A percentile compares a stretch with the other conserved stretches of the same genome.
Conservation (phyloP, 1,284 basidiomycete species). For the Ustilago hordei region DNA sequence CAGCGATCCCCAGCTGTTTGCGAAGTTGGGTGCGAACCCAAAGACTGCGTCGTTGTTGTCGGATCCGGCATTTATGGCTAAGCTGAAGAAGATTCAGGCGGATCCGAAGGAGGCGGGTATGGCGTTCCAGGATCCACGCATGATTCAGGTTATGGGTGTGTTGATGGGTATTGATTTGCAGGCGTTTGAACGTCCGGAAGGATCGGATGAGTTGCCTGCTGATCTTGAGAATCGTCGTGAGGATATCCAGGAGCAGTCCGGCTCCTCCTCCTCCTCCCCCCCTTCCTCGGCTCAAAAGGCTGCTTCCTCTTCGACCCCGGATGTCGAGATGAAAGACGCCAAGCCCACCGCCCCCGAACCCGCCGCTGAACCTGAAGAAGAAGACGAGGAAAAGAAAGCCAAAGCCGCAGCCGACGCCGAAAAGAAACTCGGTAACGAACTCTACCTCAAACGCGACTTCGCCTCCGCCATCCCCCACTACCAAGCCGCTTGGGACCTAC, state of each 20-base stretch:
- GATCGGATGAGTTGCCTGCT: conserved; percentile 82
- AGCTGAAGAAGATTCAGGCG: conserved; percentile 70
- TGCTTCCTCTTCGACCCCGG: conserved; percentile 21
- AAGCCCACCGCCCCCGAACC: conserved; percentile 11
- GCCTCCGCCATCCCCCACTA: conserved; percentile 68
- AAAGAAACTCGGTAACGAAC: conserved; percentile 77
- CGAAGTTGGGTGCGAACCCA: conserved; percentile 86
- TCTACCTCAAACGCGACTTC: conserved; percentile 83
- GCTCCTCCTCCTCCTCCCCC: conserved; percentile 21
- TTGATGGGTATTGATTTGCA: conserved; percentile 94
- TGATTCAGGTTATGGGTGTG: conserved; percentile 89
- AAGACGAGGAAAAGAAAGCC: conserved; percentile 56
- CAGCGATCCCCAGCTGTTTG: conserved; percentile 83
- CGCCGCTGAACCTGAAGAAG: conserved; percentile 35
- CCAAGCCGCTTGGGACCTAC: conserved; percentile 88
- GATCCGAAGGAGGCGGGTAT: conserved; percentile 64
- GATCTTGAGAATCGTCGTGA: conserved; percentile 71
- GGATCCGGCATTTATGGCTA: conserved; percentile 76
- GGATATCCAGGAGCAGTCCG: conserved; percentile 65
- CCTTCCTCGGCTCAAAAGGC: conserved; percentile 1
- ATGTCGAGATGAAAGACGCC: conserved; percentile 46
- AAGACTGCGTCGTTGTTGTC: conserved; percentile 84
- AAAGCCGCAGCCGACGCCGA: conserved; percentile 64
- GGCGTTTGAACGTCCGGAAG: conserved; percentile 85
- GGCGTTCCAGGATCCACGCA: conserved; percentile 83